phyloP scores from a whole-genome alignment of 2,329 filamentous ascomycete species.

The Rhexocercosporidium sp. region DNA sequence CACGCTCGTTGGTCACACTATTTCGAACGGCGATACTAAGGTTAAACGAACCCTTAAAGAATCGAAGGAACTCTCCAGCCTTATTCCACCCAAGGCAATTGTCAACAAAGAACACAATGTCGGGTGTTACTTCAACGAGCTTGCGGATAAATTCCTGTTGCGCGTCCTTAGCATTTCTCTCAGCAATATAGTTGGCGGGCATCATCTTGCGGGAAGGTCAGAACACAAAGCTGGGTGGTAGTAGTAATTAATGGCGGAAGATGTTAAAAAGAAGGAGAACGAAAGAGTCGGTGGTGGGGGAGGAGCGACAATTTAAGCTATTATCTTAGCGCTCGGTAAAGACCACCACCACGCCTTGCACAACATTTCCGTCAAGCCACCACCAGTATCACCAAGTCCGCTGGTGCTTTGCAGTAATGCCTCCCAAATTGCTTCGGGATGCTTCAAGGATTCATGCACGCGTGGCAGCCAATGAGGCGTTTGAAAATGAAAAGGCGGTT shows the following conservation, averaged over 20 bases:
- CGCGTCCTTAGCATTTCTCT: conserved; percentile 15
- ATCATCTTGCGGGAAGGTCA: conserved; percentile 18
- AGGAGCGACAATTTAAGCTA: not conserved
- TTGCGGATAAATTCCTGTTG: conserved; percentile 17
- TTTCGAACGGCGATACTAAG: conserved; percentile 16
- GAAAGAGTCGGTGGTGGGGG: conserved; percentile 8
- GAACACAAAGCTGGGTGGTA: conserved; percentile 5
- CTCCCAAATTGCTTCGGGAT: not conserved
- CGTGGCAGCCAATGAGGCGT: conserved; percentile 1
- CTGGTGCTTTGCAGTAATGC: not conserved
- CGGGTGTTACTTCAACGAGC: conserved; percentile 14
- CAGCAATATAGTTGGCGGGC: conserved; percentile 12
- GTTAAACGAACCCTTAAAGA: conserved; percentile 24
- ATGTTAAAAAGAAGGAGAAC: conserved; percentile 3
- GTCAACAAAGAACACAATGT: conserved; percentile 20
- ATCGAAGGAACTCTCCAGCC: conserved; percentile 20
- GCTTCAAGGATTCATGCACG: conserved; percentile 7
- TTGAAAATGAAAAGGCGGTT: not conserved
- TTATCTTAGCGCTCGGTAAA: not conserved
- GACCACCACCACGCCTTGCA: not conserved
- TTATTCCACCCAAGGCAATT: conserved; percentile 16
- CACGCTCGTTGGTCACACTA: conserved; percentile 3
- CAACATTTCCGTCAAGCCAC: not conserved
- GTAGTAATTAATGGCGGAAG: not conserved
- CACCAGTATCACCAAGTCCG: not conserved